Evolutionary conservation across 345 rosid species (phyloP).

Genomic region (Stellera chamaejasme): DNA sequence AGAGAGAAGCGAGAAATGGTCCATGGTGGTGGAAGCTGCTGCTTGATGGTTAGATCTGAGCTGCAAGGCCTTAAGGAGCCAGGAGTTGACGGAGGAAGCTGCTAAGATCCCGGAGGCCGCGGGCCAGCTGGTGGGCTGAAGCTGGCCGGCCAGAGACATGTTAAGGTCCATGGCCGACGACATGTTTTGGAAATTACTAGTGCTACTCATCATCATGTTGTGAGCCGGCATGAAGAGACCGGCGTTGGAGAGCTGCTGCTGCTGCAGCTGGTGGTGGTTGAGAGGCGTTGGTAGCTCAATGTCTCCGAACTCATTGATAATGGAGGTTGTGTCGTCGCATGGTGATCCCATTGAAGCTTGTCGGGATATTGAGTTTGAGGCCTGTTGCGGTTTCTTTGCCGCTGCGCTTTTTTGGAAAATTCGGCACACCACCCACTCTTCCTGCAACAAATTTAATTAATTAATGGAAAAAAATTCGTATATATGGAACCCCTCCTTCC

Average conservation of each 20-base stretch:
- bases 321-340: constrained; percentile 65
- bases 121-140: constrained; percentile 15
- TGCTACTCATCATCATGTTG: constrained; percentile 5
- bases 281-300: constrained; percentile 48
- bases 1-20: constrained; percentile 29
- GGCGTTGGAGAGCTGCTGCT: constrained; percentile 16
- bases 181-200: constrained; percentile 11
- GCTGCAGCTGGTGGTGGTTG: constrained; percentile 12
- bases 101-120: constrained; percentile 58
- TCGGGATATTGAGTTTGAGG: constrained; percentile 30
- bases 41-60: constrained; percentile 49
- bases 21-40: constrained; percentile 21
- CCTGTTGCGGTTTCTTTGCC: constrained; percentile 49
- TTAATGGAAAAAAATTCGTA: no score
- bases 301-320: constrained; percentile 64
- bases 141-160: constrained; percentile 25
- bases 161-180: constrained; percentile 22
- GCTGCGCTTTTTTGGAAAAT: constrained; percentile 58
- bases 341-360: constrained; percentile 72
- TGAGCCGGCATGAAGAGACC: constrained; percentile 2
- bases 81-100: constrained; percentile 66
- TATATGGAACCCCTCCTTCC: no score
- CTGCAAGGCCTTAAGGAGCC: constrained; percentile 82
- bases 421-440: constrained; percentile 93
- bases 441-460: constrained; percentile 36